A percentile compares a stretch with the other conserved stretches of the same genome.
Conservation (phyloP, 495 filamentous ascomycete genomes). For the Physcia stellaris region DNA sequence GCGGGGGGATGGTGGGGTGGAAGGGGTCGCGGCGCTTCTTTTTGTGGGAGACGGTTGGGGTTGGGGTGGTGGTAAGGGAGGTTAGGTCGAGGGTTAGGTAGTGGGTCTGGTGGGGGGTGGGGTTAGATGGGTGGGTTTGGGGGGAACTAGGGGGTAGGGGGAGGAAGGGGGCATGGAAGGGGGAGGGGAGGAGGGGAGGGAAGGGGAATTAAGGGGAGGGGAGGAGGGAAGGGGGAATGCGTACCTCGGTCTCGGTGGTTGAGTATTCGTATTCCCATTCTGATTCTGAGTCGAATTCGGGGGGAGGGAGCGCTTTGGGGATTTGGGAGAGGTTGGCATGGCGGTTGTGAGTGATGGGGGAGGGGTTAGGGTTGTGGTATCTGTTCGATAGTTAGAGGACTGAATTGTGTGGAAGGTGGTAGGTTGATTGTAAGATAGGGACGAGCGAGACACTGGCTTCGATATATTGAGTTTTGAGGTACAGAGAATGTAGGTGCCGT, state of each 20-base stretch:
- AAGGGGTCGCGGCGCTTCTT: not conserved
- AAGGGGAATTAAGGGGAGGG: not conserved
- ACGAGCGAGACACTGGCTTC: not conserved
- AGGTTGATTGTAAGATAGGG: not conserved
- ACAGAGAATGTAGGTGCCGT: too few relatives aligned
- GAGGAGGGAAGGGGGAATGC: not conserved
- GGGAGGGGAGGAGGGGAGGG: slow-evolving; percentile 37
- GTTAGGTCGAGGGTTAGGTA: slow-evolving; percentile 42
- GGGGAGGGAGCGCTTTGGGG: not conserved
- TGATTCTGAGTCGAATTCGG: slow-evolving; percentile 21
- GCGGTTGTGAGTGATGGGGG: not conserved
- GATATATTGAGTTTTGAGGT: not conserved
- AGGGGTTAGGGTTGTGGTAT: not conserved
- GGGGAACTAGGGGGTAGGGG: slow-evolving; percentile 14
- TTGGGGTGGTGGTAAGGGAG: slow-evolving; percentile 22
- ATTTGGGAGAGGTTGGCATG: not conserved
- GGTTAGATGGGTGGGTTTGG: not conserved
- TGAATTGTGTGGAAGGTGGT: not conserved
- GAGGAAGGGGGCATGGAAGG: slow-evolving; percentile 35
- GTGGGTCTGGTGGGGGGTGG: slow-evolving; percentile 26
- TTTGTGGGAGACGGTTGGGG: not conserved
- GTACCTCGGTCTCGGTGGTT: slow-evolving; percentile 41
- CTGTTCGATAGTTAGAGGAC: not conserved
- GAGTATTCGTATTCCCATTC: slow-evolving; percentile 55
- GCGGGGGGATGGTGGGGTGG: slow-evolving; percentile 1